phyloP scores from a whole-genome alignment of 2,329 filamentous ascomycete genomes.

The Sphaerulina vaccinii region DNA sequence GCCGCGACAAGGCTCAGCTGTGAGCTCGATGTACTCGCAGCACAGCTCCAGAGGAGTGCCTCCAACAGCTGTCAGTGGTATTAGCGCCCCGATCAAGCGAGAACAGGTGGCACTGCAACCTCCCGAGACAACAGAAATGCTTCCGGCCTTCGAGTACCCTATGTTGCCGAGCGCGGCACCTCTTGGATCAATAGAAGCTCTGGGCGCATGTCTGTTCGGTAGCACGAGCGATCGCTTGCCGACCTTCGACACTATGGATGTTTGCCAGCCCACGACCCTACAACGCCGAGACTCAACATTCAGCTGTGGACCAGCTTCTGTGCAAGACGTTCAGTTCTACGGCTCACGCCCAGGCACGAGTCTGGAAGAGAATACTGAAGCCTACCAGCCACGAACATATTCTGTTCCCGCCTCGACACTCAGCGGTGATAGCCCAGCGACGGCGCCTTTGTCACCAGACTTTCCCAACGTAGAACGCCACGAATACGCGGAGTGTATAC shows the following conservation, averaged over 20 bases:
- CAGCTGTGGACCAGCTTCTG: constrained; percentile 20
- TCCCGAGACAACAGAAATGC: background rate
- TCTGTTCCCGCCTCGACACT: constrained; percentile 23
- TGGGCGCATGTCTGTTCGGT: constrained; percentile 17
- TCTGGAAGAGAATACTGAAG: constrained; percentile 18
- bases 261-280: background rate
- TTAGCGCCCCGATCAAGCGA: constrained; percentile 3
- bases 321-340: constrained; percentile 30
- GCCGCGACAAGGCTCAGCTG: constrained; percentile 3
- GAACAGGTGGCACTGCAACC: background rate
- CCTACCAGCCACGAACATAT: constrained; percentile 23
- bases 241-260: background rate
- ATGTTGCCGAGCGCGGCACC: too few species aligned
- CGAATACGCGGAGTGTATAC: background rate
- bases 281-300: constrained; percentile 8
- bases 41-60: background rate
- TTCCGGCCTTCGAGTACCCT: too few species aligned
- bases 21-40: constrained; percentile 18
- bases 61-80: constrained; percentile 1
- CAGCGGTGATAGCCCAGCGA: constrained; percentile 16
- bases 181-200: constrained; percentile 13
- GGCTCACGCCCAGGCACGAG: constrained; percentile 23
- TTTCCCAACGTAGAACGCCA: constrained; percentile 2
- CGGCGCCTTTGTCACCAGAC: constrained; percentile 9
- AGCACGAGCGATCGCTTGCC: background rate